Base-by-base conservation (phyloP, 768 basidiomycete species). In the Trametes villosa region DNA sequence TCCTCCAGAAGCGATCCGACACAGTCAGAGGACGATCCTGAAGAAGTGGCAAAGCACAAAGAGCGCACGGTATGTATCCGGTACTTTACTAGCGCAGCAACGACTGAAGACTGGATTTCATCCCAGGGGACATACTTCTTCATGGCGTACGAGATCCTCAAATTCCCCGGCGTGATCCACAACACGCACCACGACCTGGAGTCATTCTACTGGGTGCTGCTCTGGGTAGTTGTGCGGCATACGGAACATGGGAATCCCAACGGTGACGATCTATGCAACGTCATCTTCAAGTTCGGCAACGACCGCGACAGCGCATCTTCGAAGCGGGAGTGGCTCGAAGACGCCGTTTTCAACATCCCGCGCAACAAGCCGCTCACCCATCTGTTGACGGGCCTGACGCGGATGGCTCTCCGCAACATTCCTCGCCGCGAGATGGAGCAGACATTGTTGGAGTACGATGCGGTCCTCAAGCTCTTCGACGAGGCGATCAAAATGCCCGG, bases 141-240 rank as follows among this genome's bases (percentile, higher is more conserved):
- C n/a, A n/a, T n/a, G n/a, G n/a, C n/a, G n/a, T n/a, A 34, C 1
- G 50, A 52, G 4, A 18, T 46, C 1, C 38, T 52, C 9, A 8
- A 33, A 47, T 18, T 9, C 5, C 20, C 30, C 36, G 41, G 17
- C 13, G 9, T 5, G 4, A n/a, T 27, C 9, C 31, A 52, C 7
- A 26, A 36, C 30, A 11, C 33, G 13, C 18, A 29, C 17, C 57
- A 59, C 31, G 57, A 59, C 41, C 30, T 57, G 6, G 48, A 58
- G 40, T 58, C 57, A 9, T 51, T 58, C 57, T 59, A 44, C 41
- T 59, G 57, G 57, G 41, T 46, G 6, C 49, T 59, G 20, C 20
- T 64, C 15, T 64, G 57, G 57, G 27, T 64, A 13, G 27, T 60
- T 9, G 46, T 64, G 2, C 57, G 54, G 4, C 58, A 59, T 30